Evolutionary conservation across 2,329 filamentous ascomycete species (phyloP).

Genomic region (Aspergillus udagawae): DNA sequence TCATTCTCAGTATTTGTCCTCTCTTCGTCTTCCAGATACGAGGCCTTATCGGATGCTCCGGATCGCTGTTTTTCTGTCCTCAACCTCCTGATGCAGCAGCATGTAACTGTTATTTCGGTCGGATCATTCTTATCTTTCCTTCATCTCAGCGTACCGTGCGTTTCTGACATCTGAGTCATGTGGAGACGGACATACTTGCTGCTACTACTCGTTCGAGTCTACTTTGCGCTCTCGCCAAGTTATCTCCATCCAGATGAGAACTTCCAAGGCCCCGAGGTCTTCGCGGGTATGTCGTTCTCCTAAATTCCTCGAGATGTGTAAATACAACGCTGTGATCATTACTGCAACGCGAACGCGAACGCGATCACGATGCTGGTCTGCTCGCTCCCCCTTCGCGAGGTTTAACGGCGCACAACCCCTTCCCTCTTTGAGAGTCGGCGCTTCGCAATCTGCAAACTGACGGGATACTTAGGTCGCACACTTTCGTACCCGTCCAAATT

Average conservation of each 20-base stretch:
- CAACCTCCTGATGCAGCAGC: conserved; percentile 1
- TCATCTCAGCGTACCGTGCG: conserved; percentile 14
- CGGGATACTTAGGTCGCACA: conserved; percentile 66
- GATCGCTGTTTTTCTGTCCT: conserved; percentile 1
- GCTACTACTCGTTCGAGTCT: conserved; percentile 80
- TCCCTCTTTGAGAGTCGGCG: neutral
- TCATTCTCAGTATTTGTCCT: neutral
- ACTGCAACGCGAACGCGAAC: conserved; percentile 4
- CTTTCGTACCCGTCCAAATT: conserved; percentile 85
- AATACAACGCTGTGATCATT: neutral
- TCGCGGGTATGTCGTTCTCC: conserved; percentile 67
- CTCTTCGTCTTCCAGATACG: neutral
- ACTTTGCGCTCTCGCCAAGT: conserved; percentile 90
- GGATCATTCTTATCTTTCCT: conserved; percentile 2
- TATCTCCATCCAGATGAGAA: conserved; percentile 98
- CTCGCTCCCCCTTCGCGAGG: neutral
- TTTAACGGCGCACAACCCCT: neutral
- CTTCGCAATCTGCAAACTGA: neutral
- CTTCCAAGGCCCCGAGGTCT: conserved; percentile 96
- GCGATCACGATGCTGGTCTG: conserved; percentile 2
- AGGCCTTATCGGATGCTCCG: neutral
- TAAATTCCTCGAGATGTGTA: neutral
- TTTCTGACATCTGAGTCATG: conserved; percentile 52
- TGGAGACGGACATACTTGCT: conserved; percentile 87
- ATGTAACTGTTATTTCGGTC: conserved; percentile 1